Conservation (phyloP, 495 filamentous ascomycete species). For the Neurospora sp. region DNA sequence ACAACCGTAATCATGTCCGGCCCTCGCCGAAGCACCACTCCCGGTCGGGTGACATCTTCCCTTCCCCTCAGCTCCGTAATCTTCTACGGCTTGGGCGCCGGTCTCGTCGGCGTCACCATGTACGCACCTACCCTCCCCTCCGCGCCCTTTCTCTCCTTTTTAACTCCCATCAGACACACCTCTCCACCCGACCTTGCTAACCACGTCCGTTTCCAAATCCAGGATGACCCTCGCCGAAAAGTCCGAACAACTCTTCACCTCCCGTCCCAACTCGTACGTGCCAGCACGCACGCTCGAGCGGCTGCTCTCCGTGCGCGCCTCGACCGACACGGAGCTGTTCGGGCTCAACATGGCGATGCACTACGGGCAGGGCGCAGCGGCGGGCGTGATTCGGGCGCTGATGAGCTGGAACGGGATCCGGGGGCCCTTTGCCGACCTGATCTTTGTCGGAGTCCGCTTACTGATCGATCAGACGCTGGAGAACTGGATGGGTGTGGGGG, state of each 20-base stretch:
- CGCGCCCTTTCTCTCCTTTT: too few relatives aligned
- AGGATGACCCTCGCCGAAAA: slow-evolving; percentile 8
- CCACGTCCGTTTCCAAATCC: background rate
- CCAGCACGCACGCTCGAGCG: slow-evolving; percentile 6
- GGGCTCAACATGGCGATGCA: slow-evolving; percentile 15
- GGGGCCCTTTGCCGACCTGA: slow-evolving; percentile 23
- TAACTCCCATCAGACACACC: background rate
- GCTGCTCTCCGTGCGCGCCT: background rate
- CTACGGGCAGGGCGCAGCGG: slow-evolving; percentile 13
- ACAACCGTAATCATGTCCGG: background rate
- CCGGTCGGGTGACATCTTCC: background rate
- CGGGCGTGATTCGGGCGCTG: slow-evolving; percentile 7
- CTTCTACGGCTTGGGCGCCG: slow-evolving; percentile 3
- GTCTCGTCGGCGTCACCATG: slow-evolving; percentile 8
- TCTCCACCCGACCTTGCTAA: background rate
- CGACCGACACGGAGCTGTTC: background rate
- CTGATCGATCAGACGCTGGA: slow-evolving; percentile 24
- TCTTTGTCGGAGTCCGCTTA: slow-evolving; percentile 19
- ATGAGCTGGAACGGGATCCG: slow-evolving; percentile 22
- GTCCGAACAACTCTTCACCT: slow-evolving; percentile 5
- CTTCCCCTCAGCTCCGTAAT: slow-evolving; percentile 1
- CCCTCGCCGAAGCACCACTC: background rate
- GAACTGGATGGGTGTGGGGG: slow-evolving; percentile 18
- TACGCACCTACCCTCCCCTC: background rate
- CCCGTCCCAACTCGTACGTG: slow-evolving; percentile 7